A percentile compares a stretch with the other conserved stretches of the same genome.
Conservation (phyloP, 78 protist genomes). For the Dictyostelium capitatum region DNA sequence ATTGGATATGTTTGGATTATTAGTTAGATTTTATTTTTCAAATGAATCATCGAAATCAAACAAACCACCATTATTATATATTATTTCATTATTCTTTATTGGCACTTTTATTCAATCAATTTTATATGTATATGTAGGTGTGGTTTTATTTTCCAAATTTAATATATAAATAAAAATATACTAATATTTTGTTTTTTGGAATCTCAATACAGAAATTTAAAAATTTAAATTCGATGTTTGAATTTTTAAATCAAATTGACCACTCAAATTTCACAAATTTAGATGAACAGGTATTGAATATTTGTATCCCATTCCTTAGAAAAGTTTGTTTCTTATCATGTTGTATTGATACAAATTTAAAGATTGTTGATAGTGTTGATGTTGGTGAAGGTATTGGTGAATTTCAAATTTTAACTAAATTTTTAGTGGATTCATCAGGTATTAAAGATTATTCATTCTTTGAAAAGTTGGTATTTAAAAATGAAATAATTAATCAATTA, state of each 20-base stretch:
- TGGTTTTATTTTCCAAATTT: too few species aligned
- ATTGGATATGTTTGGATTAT: slow-evolving; percentile 40
- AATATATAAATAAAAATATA: not conserved
- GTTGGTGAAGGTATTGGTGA: not conserved
- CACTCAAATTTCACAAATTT: not conserved
- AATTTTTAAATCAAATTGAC: not conserved
- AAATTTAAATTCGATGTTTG: not conserved
- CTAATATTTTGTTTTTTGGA: not conserved
- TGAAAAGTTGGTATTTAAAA: not conserved
- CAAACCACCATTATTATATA: not conserved
- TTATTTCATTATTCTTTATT: slow-evolving; percentile 12
- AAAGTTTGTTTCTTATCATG: not conserved
- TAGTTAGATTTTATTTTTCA: slow-evolving; percentile 1
- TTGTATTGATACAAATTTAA: slow-evolving; percentile 1
- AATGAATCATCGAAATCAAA: not conserved
- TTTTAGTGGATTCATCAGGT: not conserved
- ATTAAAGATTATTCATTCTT: too few species aligned
- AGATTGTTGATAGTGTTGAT: not conserved
- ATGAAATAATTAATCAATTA: not conserved
- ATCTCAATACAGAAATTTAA: not conserved
- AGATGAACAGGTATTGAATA: not conserved
- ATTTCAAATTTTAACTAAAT: not conserved
- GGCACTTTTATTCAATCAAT: slow-evolving; percentile 27
- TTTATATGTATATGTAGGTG: not conserved
- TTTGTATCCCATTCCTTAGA: slow-evolving; percentile 3